Conservation (phyloP, 148 eudicot genomes). For the Chenopodium berlandieri region DNA sequence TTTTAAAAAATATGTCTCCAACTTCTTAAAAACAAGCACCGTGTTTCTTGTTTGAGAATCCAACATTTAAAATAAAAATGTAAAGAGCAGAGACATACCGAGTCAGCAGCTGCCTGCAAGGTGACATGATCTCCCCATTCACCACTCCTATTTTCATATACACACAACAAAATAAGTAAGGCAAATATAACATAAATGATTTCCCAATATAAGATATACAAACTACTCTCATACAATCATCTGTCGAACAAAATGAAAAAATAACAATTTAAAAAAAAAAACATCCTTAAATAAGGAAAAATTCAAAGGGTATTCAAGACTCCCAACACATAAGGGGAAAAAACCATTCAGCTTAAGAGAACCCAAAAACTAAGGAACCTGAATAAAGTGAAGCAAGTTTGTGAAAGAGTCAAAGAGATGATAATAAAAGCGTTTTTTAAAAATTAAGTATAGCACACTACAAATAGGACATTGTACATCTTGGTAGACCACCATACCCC, state of each 20-base stretch:
- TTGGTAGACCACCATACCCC: background rate
- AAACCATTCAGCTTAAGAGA: too few species aligned
- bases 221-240: too few species aligned
- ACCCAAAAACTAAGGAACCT: background rate
- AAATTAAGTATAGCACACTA: background rate
- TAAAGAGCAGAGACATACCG: conserved; percentile 20
- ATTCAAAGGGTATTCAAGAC: too few species aligned
- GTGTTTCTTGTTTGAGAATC: background rate
- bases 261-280: too few species aligned
- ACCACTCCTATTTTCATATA: conserved; percentile 49
- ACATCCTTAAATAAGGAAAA: too few species aligned
- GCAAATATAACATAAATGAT: background rate
- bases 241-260: too few species aligned
- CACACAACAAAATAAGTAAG: conserved; percentile 14
- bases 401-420: conserved; percentile 1
- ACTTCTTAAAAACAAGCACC: background rate
- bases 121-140: conserved; percentile 68
- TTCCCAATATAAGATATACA: too few species aligned
- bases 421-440: background rate
- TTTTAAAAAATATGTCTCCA: background rate
- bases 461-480: background rate
- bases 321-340: background rate
- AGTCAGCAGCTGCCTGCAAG: conserved; percentile 48
- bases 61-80: background rate
- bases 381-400: background rate